A percentile compares a stretch with the other conserved stretches of the same genome.
Evolutionary conservation across 2,329 filamentous ascomycete genomes (phyloP).

Genomic region (Cadophora malorum): DNA sequence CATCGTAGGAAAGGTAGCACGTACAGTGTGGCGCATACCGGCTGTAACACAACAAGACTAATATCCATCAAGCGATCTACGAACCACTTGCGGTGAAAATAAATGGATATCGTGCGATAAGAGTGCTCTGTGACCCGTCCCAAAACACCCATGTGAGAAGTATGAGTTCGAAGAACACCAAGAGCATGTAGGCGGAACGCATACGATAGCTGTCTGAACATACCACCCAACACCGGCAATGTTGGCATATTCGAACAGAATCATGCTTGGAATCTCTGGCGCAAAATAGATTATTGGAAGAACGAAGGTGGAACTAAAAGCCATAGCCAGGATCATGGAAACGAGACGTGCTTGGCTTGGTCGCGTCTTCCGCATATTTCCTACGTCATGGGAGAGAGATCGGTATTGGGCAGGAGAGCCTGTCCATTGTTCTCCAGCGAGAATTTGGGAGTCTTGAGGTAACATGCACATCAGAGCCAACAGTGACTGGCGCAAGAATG

Average conservation of each 20-base stretch:
- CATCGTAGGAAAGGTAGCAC: conserved; percentile 21
- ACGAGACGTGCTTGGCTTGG: no score
- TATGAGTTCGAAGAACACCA: conserved; percentile 21
- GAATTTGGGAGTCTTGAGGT: no score
- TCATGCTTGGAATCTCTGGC: not conserved
- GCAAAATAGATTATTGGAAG: no score
- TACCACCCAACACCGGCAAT: conserved; percentile 6
- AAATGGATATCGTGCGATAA: conserved; percentile 17
- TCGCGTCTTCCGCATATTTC: no score
- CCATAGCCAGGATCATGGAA: no score
- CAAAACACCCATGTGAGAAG: conserved; percentile 20
- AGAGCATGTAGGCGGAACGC: conserved; percentile 21
- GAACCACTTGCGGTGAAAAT: conserved; percentile 22
- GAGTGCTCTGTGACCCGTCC: conserved; percentile 17
- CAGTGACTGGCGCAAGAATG: no score
- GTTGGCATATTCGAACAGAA: no score
- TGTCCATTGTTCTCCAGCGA: no score
- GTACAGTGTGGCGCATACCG: conserved; percentile 20
- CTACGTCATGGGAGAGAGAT: no score
- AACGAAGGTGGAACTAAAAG: no score
- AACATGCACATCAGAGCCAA: no score
- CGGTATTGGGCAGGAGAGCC: no score
- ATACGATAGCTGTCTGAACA: conserved; percentile 21
- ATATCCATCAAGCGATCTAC: conserved; percentile 25
- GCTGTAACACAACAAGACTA: conserved; percentile 17